phyloP scores from a whole-genome alignment of 2,329 filamentous ascomycete genomes.

The Acephala macrosclerotiorum region DNA sequence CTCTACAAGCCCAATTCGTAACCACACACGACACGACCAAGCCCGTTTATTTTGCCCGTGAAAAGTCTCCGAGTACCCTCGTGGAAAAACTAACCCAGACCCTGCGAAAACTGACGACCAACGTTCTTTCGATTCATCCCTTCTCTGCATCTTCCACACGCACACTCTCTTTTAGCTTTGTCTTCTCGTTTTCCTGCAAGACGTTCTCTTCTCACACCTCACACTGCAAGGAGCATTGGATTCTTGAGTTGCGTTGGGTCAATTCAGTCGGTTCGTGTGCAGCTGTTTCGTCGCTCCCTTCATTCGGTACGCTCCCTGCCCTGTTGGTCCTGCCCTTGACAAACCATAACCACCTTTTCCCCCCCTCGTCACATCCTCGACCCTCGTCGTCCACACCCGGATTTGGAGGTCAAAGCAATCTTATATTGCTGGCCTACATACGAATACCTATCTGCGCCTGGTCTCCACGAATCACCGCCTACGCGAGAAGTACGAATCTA shows the following conservation, averaged over 20 bases:
- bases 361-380: slow-evolving; percentile 18
- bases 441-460: slow-evolving; percentile 3
- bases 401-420: slow-evolving; percentile 27
- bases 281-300: slow-evolving; percentile 22
- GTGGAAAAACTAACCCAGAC: not conserved
- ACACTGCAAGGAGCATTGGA: not conserved
- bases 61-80: slow-evolving; percentile 8
- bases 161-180: not conserved
- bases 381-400: not conserved
- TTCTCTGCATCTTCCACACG: not conserved
- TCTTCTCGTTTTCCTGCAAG: not conserved
- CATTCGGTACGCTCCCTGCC: slow-evolving; percentile 21
- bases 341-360: slow-evolving; percentile 7
- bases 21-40: not conserved
- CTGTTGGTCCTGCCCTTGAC: slow-evolving; percentile 22
- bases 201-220: slow-evolving; percentile 1
- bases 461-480: not conserved
- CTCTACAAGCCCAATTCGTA: not conserved
- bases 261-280: not conserved
- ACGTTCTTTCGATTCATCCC: not conserved
- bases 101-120: not conserved
- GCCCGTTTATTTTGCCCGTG: slow-evolving; percentile 8
- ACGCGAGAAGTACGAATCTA: not conserved
- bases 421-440: slow-evolving; percentile 16
- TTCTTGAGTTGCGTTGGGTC: not conserved